Percentiles rank a stretch among this genome's conserved stretches.
phyloP scores from a whole-genome alignment of 768 basidiomycete species.

The Xerocomus spinulosus region DNA sequence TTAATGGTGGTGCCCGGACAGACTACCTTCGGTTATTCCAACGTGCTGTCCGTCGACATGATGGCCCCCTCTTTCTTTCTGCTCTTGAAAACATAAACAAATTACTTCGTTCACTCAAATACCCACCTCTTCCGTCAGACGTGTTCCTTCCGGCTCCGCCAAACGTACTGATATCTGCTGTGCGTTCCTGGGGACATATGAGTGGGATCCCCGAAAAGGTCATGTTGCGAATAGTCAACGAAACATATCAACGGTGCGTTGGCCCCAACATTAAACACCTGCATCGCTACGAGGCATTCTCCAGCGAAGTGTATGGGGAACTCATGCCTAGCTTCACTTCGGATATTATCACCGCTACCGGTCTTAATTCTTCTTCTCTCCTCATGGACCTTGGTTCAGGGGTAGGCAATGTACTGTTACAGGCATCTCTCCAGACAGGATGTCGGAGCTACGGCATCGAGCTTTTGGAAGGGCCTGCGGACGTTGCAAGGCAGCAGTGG shows the following conservation, averaged over 20 bases:
- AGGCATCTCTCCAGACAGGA: slow-evolving; percentile 77
- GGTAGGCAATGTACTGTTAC: slow-evolving; percentile 80
- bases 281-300: slow-evolving; percentile 77
- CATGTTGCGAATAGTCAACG: slow-evolving; percentile 74
- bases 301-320: slow-evolving; percentile 86
- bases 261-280: slow-evolving; percentile 84
- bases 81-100: slow-evolving; percentile 60
- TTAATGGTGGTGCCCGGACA: slow-evolving; percentile 9
- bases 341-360: slow-evolving; percentile 48
- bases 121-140: slow-evolving; percentile 53
- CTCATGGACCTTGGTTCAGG: slow-evolving; percentile 86
- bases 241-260: slow-evolving; percentile 90
- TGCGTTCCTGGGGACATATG: slow-evolving; percentile 40
- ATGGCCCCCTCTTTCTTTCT: slow-evolving; percentile 68
- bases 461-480: slow-evolving; percentile 71
- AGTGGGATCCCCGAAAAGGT: slow-evolving; percentile 60
- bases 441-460: slow-evolving; percentile 78
- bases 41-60: slow-evolving; percentile 61
- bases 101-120: slow-evolving; percentile 60
- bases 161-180: slow-evolving; percentile 47
- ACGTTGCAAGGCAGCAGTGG: slow-evolving; percentile 72
- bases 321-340: slow-evolving; percentile 72
- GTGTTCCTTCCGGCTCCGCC: slow-evolving; percentile 40
- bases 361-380: slow-evolving; percentile 50
- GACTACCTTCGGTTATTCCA: slow-evolving; percentile 58